These are phyloP conservation scores for Yamagishiella unicocca DNA, from an alignment of 139 green algal species.

Conservation along the genomic window DNA sequence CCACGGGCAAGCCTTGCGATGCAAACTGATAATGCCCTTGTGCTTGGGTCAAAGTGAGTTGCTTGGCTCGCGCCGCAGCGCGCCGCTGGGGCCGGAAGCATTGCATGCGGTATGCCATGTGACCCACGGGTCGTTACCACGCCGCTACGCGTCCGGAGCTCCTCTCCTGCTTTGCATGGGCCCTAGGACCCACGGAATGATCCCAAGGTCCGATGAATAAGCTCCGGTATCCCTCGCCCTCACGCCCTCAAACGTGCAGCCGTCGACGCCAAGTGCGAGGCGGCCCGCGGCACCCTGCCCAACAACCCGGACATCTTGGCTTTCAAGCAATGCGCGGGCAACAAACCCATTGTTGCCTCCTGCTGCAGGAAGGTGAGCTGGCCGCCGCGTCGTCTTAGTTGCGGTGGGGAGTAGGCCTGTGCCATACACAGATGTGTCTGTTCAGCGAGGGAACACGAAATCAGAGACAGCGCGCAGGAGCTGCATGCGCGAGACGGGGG, in stretches of 20 bases:
- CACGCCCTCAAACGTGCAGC: not conserved
- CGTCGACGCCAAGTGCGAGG: slow-evolving; percentile 6
- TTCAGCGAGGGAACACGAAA: too few species aligned
- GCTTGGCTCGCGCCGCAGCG: not conserved
- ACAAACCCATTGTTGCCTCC: not conserved
- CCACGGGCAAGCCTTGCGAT: not conserved
- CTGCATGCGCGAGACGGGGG: too few species aligned
- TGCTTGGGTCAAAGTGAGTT: not conserved
- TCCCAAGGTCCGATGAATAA: not conserved
- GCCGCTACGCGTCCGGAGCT: not conserved
- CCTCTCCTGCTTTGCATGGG: not conserved
- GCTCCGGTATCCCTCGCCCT: not conserved
- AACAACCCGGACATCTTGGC: not conserved
- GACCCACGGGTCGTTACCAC: not conserved
- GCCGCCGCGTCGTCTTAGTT: too few species aligned
- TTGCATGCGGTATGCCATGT: too few species aligned
- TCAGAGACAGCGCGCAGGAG: too few species aligned
- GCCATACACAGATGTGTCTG: too few species aligned
- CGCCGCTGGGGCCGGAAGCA: not conserved
- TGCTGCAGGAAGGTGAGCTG: slow-evolving; percentile 27
- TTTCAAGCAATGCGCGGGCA: not conserved
- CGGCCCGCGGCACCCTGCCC: not conserved
- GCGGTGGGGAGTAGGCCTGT: too few species aligned
- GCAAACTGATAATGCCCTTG: not conserved
- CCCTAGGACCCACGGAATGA: not conserved